Evolutionary conservation across 192 early-diverging fungal genomes (phyloP).

Genomic region (Chytriomyces sp.): DNA sequence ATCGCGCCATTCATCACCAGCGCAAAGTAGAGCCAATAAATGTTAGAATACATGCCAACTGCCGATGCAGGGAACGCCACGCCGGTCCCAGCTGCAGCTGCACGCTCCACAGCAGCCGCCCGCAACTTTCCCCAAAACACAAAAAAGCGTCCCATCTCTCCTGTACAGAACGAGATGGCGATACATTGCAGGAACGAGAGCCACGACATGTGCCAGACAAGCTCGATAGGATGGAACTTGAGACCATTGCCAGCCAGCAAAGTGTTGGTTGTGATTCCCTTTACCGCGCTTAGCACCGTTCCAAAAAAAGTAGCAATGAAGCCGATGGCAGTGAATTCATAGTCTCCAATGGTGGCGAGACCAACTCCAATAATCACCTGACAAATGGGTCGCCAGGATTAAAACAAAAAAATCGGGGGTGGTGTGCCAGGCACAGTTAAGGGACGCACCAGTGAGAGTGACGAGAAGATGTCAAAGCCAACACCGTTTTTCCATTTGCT

Average conservation of each 20-base stretch:
- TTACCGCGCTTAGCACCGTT: slow-evolving; percentile 73
- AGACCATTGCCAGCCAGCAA: slow-evolving; percentile 74
- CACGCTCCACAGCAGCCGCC: neutral
- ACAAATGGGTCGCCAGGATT: no score
- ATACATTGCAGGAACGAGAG: slow-evolving; percentile 76
- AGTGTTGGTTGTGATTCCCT: slow-evolving; percentile 82
- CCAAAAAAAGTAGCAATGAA: slow-evolving; percentile 80
- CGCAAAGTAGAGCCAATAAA: slow-evolving; percentile 44
- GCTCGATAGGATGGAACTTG: slow-evolving; percentile 78
- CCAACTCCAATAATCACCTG: slow-evolving; percentile 74
- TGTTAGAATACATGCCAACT: slow-evolving; percentile 16
- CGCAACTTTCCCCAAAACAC: neutral
- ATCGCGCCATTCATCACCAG: slow-evolving; percentile 76
- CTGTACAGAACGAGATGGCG: slow-evolving; percentile 61
- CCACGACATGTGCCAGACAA: slow-evolving; percentile 78
- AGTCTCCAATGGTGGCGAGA: slow-evolving; percentile 82
- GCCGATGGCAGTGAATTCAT: slow-evolving; percentile 70
- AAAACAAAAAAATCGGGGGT: no score
- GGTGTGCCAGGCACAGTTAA: neutral
- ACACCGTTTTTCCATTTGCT: slow-evolving; percentile 49
- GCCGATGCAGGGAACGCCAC: slow-evolving; percentile 19
- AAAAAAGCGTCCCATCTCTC: slow-evolving; percentile 53
- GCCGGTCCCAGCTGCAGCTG: neutral
- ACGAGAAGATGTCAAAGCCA: slow-evolving; percentile 51
- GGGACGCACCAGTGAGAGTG: slow-evolving; percentile 56